Percentiles rank a stretch among this genome's conserved stretches.
phyloP scores from a whole-genome alignment of 306 rosid species.

The Begonia loranthoides region DNA sequence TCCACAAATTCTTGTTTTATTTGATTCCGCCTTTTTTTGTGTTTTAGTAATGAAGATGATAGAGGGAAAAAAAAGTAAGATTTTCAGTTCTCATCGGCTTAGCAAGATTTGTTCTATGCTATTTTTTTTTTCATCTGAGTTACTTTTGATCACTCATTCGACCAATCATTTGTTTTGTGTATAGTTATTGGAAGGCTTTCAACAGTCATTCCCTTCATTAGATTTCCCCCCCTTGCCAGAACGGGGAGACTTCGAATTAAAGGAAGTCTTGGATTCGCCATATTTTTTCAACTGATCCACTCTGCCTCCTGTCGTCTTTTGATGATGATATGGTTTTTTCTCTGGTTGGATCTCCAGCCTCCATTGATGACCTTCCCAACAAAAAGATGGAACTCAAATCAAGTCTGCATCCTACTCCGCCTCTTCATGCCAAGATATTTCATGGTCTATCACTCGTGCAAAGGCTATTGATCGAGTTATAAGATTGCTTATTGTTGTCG shows the following conservation, averaged over 20 bases:
- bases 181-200: slow-evolving; percentile 67
- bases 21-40: not conserved
- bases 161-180: slow-evolving; percentile 14
- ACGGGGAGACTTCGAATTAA: slow-evolving; percentile 61
- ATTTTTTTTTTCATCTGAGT: not conserved
- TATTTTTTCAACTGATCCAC: slow-evolving; percentile 76
- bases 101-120: no score
- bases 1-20: not conserved
- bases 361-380: not conserved
- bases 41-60: no score
- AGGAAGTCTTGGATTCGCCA: slow-evolving; percentile 65
- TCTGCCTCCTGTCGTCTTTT: slow-evolving; percentile 9
- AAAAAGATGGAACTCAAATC: not conserved
- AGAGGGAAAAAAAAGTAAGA: no score
- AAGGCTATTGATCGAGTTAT: no score
- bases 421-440: no score
- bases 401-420: no score
- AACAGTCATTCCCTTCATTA: slow-evolving; percentile 54
- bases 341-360: slow-evolving; percentile 8
- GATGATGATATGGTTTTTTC: slow-evolving; percentile 2
- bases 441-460: no score
- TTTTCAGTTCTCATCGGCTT: no score
- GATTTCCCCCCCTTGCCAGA: slow-evolving; percentile 77
- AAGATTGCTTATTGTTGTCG: no score
- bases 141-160: not conserved